phyloP scores from a whole-genome alignment of 169 alveolate species.

The Theileria parva region DNA sequence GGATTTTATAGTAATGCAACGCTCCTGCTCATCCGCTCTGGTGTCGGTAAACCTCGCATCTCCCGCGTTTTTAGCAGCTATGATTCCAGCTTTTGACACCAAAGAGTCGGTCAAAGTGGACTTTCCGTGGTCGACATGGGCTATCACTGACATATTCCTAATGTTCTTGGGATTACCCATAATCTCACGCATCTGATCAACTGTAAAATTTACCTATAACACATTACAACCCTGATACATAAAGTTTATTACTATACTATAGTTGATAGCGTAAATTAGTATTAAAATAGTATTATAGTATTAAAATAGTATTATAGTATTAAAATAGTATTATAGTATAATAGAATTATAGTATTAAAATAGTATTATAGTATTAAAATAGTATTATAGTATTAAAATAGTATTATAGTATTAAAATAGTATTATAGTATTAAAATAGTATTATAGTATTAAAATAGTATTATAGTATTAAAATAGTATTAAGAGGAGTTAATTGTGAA shows the following conservation, averaged over 20 bases:
- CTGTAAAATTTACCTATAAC: constrained; percentile 97
- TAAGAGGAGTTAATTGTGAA: too few relatives aligned
- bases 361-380: not conserved
- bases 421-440: not conserved
- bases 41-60: constrained; percentile 99
- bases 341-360: not conserved
- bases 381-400: not conserved
- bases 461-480: not conserved
- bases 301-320: too few relatives aligned
- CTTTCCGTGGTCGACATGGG: constrained; percentile 99
- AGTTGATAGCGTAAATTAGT: too few relatives aligned
- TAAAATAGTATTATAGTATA: not conserved
- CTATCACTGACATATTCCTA: constrained; percentile 99
- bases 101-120: constrained; percentile 98
- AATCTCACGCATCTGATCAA: constrained; percentile 97
- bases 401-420: not conserved
- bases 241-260: not conserved
- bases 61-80: constrained; percentile 97
- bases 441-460: not conserved
- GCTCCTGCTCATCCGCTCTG: constrained; percentile 98
- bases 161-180: constrained; percentile 98
- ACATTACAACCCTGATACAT: not conserved
- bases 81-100: constrained; percentile 98
- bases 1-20: constrained; percentile 99
- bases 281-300: too few relatives aligned